phyloP scores from a whole-genome alignment of 2,329 filamentous ascomycete species.

The Talaromyces verruculosus region DNA sequence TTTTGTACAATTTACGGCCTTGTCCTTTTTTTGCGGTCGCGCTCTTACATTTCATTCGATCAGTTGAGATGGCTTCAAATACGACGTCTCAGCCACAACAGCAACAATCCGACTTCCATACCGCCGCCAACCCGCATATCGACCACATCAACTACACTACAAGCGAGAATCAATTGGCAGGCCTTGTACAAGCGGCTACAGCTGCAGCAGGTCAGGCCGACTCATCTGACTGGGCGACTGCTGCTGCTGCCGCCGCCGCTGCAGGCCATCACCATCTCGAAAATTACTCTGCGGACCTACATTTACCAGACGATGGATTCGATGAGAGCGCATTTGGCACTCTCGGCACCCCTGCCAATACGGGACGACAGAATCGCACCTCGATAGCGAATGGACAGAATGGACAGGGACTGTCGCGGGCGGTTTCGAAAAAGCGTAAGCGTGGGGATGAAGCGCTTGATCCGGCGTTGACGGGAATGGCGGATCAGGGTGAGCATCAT shows the following conservation, averaged over 20 bases:
- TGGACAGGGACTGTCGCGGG: conserved; percentile 34
- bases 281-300: conserved; percentile 40
- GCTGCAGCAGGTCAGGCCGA: conserved; percentile 45
- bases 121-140: conserved; percentile 30
- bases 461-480: conserved; percentile 34
- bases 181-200: conserved; percentile 48
- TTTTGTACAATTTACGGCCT: neutral
- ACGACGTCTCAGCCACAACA: conserved; percentile 32
- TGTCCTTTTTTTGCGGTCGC: neutral
- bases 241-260: conserved; percentile 47
- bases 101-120: conserved; percentile 32
- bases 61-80: conserved; percentile 11
- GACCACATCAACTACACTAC: conserved; percentile 40
- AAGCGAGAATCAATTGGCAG: conserved; percentile 47
- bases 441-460: conserved; percentile 42
- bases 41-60: neutral
- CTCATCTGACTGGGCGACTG: conserved; percentile 43
- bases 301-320: conserved; percentile 43
- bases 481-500: conserved; percentile 11
- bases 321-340: conserved; percentile 37
- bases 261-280: conserved; percentile 46
- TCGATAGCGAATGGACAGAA: conserved; percentile 29
- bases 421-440: conserved; percentile 43
- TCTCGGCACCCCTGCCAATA: conserved; percentile 23
- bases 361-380: conserved; percentile 31